phyloP scores from a whole-genome alignment of 139 green algal genomes.

The Astrephomene gubernaculifera region DNA sequence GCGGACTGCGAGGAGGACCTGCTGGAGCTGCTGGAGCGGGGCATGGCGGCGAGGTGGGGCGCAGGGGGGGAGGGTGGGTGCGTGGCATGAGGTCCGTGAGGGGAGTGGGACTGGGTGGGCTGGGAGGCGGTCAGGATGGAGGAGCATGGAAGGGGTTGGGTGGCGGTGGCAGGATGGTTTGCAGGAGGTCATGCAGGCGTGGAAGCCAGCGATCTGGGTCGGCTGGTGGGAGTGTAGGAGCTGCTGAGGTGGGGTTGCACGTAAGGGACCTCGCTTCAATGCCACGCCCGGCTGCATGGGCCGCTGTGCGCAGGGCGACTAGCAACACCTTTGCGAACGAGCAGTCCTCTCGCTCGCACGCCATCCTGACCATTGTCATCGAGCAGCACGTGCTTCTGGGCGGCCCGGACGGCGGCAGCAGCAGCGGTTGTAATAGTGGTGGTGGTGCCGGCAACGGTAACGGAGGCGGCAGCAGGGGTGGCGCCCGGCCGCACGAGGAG shows the following conservation, averaged over 20 bases:
- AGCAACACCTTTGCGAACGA: conserved; percentile 67
- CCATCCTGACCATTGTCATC: conserved; percentile 69
- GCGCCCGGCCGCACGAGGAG: background rate
- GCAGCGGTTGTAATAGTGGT: background rate
- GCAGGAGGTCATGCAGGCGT: too few relatives aligned
- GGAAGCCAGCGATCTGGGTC: too few relatives aligned
- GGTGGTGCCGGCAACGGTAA: background rate
- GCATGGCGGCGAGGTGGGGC: conserved; percentile 39
- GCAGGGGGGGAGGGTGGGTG: too few relatives aligned
- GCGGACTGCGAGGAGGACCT: conserved; percentile 45
- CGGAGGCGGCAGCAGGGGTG: background rate
- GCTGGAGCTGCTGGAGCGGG: conserved; percentile 52
- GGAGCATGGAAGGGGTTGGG: too few relatives aligned
- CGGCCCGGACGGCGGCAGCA: background rate
- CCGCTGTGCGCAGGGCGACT: conserved; percentile 41
- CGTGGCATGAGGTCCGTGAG: too few relatives aligned
- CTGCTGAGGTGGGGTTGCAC: too few relatives aligned
- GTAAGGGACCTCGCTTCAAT: too few relatives aligned
- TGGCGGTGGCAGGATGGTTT: too few relatives aligned
- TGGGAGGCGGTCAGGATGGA: too few relatives aligned
- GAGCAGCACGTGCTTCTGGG: conserved; percentile 44
- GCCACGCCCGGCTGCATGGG: too few relatives aligned
- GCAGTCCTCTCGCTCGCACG: conserved; percentile 69
- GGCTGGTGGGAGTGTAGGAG: too few relatives aligned
- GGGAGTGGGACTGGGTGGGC: too few relatives aligned